A percentile compares a stretch with the other conserved stretches of the same genome.
phyloP scores from a whole-genome alignment of 768 basidiomycete species.

The Tricholoma hemisulphureum region DNA sequence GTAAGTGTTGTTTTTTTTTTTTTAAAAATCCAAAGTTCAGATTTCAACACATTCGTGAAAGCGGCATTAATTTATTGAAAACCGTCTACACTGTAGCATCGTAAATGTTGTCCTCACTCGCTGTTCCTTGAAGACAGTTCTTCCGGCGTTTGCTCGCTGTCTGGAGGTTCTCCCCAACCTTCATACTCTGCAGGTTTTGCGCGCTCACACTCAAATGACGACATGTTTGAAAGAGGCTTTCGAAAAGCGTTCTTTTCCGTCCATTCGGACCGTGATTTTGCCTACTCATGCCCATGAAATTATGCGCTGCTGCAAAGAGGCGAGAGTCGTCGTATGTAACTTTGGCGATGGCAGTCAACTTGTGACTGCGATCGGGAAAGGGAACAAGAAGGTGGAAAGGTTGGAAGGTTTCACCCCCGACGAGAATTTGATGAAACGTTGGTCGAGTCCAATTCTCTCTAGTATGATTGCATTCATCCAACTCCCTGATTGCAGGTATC shows the following conservation, averaged over 20 bases:
- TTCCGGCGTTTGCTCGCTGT: slow-evolving; percentile 27
- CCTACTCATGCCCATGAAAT: slow-evolving; percentile 30
- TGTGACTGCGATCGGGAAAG: slow-evolving; percentile 27
- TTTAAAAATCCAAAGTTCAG: no score
- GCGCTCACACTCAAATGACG: slow-evolving; percentile 31
- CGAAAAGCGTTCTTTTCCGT: slow-evolving; percentile 21
- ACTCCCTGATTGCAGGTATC: slow-evolving; percentile 10
- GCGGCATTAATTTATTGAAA: no score
- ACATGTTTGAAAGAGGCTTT: slow-evolving; percentile 27
- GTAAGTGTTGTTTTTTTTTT: no score
- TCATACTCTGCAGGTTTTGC: slow-evolving; percentile 31
- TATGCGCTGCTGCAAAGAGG: slow-evolving; percentile 31
- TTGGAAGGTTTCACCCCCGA: slow-evolving; percentile 22
- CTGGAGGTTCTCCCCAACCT: slow-evolving; percentile 29
- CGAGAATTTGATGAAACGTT: slow-evolving; percentile 26
- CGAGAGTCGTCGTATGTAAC: slow-evolving; percentile 23
- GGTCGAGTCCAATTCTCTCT: slow-evolving; percentile 1
- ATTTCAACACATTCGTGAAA: no score
- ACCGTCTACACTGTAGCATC: slow-evolving; percentile 14
- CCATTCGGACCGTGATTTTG: slow-evolving; percentile 22
- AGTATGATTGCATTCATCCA: not conserved
- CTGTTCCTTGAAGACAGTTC: slow-evolving; percentile 19
- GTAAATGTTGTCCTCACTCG: slow-evolving; percentile 29
- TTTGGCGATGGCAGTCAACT: slow-evolving; percentile 23
- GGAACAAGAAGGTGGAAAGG: slow-evolving; percentile 27